Evolutionary conservation across 2,329 filamentous ascomycete species (phyloP).

Genomic region (Orbilia blumenaviensis): DNA sequence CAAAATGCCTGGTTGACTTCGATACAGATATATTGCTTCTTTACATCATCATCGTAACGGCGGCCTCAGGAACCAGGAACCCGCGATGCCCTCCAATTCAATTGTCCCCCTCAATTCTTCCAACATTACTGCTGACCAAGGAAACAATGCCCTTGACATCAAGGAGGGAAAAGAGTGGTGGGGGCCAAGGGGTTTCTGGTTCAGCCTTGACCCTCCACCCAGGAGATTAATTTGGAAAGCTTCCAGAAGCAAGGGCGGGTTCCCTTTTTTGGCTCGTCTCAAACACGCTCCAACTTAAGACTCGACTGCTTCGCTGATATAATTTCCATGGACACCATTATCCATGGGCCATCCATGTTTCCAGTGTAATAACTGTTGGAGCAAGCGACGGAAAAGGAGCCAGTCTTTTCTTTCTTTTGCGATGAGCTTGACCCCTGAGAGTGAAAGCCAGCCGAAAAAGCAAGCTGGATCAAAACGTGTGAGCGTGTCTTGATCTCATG

Average conservation of each 20-base stretch:
- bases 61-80: constrained; percentile 20
- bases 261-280: constrained; percentile 43
- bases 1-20: not conserved
- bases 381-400: constrained; percentile 30
- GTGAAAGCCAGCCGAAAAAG: constrained; percentile 27
- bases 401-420: not conserved
- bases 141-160: constrained; percentile 6
- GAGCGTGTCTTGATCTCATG: constrained; percentile 39
- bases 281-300: constrained; percentile 33
- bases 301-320: constrained; percentile 30
- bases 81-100: constrained; percentile 17
- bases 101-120: constrained; percentile 5
- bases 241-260: constrained; percentile 54
- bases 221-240: constrained; percentile 54
- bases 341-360: constrained; percentile 12
- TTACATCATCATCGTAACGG: constrained; percentile 35
- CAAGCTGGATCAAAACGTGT: constrained; percentile 51
- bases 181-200: constrained; percentile 35
- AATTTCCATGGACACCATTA: constrained; percentile 34
- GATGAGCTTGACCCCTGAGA: constrained; percentile 9
- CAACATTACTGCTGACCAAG: constrained; percentile 17
- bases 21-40: constrained; percentile 51
- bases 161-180: constrained; percentile 28
- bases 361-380: constrained; percentile 29
- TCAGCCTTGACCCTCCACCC: constrained; percentile 21